phyloP scores from a whole-genome alignment of 2,329 filamentous ascomycete genomes.

The Teratosphaeria pseudoeucalypti region DNA sequence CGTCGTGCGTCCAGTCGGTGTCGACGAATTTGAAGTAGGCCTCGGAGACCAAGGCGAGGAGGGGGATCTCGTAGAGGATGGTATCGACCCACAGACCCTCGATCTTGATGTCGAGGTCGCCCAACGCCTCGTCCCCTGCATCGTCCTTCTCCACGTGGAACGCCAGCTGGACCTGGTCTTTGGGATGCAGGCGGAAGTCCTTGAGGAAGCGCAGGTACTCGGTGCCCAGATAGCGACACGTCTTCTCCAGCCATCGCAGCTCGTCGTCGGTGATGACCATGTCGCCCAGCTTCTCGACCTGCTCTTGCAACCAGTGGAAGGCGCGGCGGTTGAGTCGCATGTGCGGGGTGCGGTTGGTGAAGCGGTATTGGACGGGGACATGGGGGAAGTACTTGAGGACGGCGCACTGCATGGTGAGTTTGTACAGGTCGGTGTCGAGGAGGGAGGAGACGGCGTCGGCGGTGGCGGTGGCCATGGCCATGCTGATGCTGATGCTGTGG shows the following conservation, averaged over 20 bases:
- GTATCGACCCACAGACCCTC: conserved; percentile 86
- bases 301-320: conserved; percentile 73
- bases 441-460: conserved; percentile 34
- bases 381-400: conserved; percentile 86
- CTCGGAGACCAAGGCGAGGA: conserved; percentile 84
- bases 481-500: not conserved
- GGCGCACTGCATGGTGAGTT: conserved; percentile 97
- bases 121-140: conserved; percentile 49
- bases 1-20: conserved; percentile 78
- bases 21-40: conserved; percentile 97
- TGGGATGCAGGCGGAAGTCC: conserved; percentile 69
- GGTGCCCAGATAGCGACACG: conserved; percentile 69
- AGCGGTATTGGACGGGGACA: conserved; percentile 73
- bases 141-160: conserved; percentile 53
- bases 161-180: conserved; percentile 63
- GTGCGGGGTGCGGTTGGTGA: conserved; percentile 89
- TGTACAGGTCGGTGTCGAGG: conserved; percentile 66
- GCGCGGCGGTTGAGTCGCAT: conserved; percentile 80
- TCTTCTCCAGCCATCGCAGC: conserved; percentile 62
- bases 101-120: conserved; percentile 66
- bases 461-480: not conserved
- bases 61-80: conserved; percentile 93
- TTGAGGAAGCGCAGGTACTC: conserved; percentile 74
- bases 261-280: conserved; percentile 72
- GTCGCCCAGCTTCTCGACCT: conserved; percentile 75